Evolutionary conservation across 257 asterid genomes (phyloP), one percentile per base, ranked within the genome.

Genomic region (Petunia axillaris): DNA sequence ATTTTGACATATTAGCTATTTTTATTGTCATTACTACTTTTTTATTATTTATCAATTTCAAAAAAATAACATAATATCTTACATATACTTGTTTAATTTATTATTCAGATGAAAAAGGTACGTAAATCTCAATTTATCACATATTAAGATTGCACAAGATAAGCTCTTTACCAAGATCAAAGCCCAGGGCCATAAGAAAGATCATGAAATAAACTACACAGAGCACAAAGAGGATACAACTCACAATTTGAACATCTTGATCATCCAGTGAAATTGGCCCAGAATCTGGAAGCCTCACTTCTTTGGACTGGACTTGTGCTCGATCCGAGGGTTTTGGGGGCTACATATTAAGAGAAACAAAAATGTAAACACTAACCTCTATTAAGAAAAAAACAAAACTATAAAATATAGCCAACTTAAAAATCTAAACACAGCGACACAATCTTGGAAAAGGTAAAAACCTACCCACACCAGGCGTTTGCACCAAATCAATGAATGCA

Each of bases 291-390:
- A 93, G 90, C 77, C 97, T 90, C 81, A 90, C 97, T 91, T 91
- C 91, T 85, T 90, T 91, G 54, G 90, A 91, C 89, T 95, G 98
- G 75, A 91, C 94, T 85, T 95, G 91, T 73, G 91, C 92, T 85
- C 95, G 89, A 87, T 95, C 98, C 2, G 98, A 88, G 25, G 91
- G 89, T 80, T 88, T 95, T 36, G 98, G 98, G 80, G 93, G 89
- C 98, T 93, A 80, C 50, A 84, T 57, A 82, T 74, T 57, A 4
- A 62, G 71, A 35, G 50, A 8, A 83, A 6, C 25, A 25, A 5
- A 65, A 43, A 63, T 7, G 80, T 71, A 6, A 82, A 75, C 55
- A 64, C 57, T 25, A 67, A 54, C 14, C 4, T 13, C 13, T 37
- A 1, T 37, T n/a, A 53, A 37, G 37, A 68, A n/a, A 64, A 5